Percentiles rank a stretch among this genome's conserved stretches.
Evolutionary conservation across 2,329 filamentous ascomycete genomes (phyloP).

Genomic region (Rugonectria rugulosa): DNA sequence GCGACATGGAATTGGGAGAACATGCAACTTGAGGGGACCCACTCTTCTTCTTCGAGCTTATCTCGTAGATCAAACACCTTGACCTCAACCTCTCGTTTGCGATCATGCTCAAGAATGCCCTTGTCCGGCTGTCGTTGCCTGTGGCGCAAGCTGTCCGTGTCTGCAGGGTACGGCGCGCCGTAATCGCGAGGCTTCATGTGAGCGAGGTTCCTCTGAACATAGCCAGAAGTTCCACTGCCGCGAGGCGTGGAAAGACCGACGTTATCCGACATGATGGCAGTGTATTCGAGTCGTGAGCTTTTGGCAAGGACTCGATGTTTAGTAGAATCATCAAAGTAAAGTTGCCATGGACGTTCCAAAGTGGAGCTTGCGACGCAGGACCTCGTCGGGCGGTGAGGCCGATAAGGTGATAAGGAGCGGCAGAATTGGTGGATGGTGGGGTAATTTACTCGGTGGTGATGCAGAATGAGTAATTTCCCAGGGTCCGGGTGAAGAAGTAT

Average conservation of each 20-base stretch:
- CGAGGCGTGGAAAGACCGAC: slow-evolving; percentile 94
- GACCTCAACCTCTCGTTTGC: slow-evolving; percentile 89
- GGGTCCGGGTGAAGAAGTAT: slow-evolving; percentile 11
- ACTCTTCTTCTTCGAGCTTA: slow-evolving; percentile 89
- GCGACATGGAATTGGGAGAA: background rate
- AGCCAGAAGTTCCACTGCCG: slow-evolving; percentile 95
- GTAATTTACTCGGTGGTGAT: slow-evolving; percentile 16
- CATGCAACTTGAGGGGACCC: slow-evolving; percentile 43
- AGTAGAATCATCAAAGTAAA: background rate
- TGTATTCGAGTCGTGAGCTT: background rate
- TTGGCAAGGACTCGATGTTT: slow-evolving; percentile 1
- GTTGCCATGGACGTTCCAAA: background rate
- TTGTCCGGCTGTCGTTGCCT: slow-evolving; percentile 85
- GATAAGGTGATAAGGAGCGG: slow-evolving; percentile 26
- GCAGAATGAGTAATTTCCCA: slow-evolving; percentile 13
- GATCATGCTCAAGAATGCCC: slow-evolving; percentile 93
- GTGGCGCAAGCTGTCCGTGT: slow-evolving; percentile 74
- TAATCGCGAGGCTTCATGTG: slow-evolving; percentile 86
- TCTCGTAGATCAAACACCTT: slow-evolving; percentile 92
- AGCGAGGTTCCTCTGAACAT: slow-evolving; percentile 95
- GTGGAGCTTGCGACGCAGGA: slow-evolving; percentile 21
- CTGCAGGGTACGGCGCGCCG: slow-evolving; percentile 77
- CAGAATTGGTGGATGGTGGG: slow-evolving; percentile 38
- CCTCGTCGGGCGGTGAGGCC: slow-evolving; percentile 32
- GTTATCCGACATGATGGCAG: slow-evolving; percentile 83